Percentiles rank a stretch among this genome's conserved stretches.
These are phyloP conservation scores for Russula virescens DNA, from an alignment of 768 basidiomycete genomes.

Conservation along the genomic window DNA sequence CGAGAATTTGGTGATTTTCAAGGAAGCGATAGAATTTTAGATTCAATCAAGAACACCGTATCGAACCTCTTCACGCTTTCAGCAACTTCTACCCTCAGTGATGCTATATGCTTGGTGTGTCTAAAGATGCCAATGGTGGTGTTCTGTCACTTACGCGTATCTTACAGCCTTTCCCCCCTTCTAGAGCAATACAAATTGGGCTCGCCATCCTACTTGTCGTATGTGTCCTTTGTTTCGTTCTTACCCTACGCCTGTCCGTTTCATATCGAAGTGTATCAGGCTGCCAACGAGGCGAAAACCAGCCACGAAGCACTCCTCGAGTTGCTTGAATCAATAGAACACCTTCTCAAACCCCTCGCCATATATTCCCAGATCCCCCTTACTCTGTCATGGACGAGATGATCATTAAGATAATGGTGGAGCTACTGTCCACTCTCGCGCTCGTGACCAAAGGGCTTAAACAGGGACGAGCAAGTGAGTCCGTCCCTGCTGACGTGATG, in stretches of 20 bases:
- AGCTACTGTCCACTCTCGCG: background rate
- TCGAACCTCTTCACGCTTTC: background rate
- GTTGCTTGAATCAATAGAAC: background rate
- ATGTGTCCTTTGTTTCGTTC: background rate
- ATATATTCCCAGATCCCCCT: background rate
- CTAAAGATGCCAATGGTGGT: background rate
- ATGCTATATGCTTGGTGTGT: background rate
- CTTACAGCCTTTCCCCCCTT: background rate
- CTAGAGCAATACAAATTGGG: background rate
- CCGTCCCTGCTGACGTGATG: background rate
- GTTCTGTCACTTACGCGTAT: background rate
- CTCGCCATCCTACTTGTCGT: background rate
- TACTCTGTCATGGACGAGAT: background rate
- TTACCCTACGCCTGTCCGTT: background rate
- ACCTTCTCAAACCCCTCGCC: background rate
- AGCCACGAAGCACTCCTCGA: background rate
- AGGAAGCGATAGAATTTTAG: background rate
- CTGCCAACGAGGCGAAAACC: background rate
- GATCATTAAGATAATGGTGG: background rate
- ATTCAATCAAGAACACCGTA: background rate
- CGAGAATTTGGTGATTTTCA: background rate
- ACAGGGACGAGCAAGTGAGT: background rate
- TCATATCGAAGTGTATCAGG: background rate
- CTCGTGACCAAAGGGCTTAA: background rate
- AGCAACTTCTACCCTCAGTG: background rate